Evolutionary conservation across 768 basidiomycete species (phyloP).

Genomic region (Paxillus involutus): DNA sequence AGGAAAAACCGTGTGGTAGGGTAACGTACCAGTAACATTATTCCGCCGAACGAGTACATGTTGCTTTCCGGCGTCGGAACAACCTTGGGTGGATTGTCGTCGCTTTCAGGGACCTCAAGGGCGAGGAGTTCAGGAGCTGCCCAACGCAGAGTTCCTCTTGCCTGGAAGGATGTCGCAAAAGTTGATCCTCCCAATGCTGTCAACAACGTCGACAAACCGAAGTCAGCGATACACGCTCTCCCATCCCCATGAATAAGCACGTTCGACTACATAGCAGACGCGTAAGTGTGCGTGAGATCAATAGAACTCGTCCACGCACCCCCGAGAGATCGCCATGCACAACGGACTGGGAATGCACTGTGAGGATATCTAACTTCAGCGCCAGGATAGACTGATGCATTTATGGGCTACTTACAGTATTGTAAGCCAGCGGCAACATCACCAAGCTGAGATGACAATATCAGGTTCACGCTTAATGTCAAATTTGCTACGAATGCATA

Average conservation of each 20-base stretch:
- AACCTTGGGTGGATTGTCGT: neutral
- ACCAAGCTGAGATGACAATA: conserved; percentile 11
- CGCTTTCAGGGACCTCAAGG: neutral
- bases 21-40: conserved; percentile 29
- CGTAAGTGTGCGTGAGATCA: neutral
- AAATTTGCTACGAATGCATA: conserved; percentile 1
- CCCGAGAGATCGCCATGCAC: conserved; percentile 32
- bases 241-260: conserved; percentile 43
- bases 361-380: neutral
- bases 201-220: conserved; percentile 44
- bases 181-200: conserved; percentile 34
- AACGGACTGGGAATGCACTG: conserved; percentile 21
- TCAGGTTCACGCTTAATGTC: neutral
- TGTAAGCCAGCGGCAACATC: conserved; percentile 27
- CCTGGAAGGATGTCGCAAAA: conserved; percentile 30
- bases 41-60: conserved; percentile 33
- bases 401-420: conserved; percentile 15
- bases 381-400: neutral
- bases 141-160: conserved; percentile 46
- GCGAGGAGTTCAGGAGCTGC: conserved; percentile 44
- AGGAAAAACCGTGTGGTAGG: conserved; percentile 20
- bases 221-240: conserved; percentile 44
- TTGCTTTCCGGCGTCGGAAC: conserved; percentile 33
- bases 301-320: conserved; percentile 4
- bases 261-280: conserved; percentile 34